Conservation (phyloP, 495 filamentous ascomycete genomes). For the Clavariopsis aquatica region DNA sequence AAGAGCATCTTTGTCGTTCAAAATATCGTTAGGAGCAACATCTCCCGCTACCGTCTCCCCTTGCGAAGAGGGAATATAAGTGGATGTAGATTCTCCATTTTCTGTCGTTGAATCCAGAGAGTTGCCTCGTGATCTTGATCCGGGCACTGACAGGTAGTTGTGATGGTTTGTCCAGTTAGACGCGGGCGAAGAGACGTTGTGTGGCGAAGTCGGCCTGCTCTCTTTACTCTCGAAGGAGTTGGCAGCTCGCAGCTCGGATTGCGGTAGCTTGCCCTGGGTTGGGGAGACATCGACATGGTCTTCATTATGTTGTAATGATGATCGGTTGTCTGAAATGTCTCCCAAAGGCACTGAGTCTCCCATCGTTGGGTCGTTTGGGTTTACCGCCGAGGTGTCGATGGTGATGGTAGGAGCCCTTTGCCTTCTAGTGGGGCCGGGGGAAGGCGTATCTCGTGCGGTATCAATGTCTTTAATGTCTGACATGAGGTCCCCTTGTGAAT, state of each 20-base stretch:
- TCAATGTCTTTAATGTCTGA: constrained; percentile 22
- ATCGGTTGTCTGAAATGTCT: constrained; percentile 20
- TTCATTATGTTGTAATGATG: constrained; percentile 21
- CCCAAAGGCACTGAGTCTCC: constrained; percentile 25
- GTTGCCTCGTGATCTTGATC: constrained; percentile 61
- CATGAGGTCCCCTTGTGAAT: constrained; percentile 24
- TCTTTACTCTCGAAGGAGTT: constrained; percentile 74
- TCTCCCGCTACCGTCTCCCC: constrained; percentile 45
- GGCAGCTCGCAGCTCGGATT: constrained; percentile 58
- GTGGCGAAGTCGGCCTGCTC: constrained; percentile 82
- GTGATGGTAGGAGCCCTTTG: constrained; percentile 41
- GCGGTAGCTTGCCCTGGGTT: constrained; percentile 42
- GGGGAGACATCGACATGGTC: constrained; percentile 18
- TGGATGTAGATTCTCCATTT: constrained; percentile 52
- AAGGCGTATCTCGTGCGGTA: constrained; percentile 30
- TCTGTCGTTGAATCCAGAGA: constrained; percentile 61
- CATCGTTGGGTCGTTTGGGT: constrained; percentile 30
- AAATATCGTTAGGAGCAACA: constrained; percentile 33
- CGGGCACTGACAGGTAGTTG: constrained; percentile 65
- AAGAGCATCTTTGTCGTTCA: constrained; percentile 61
- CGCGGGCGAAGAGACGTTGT: constrained; percentile 77
- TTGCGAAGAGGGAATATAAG: constrained; percentile 45
- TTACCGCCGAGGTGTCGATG: constrained; percentile 42
- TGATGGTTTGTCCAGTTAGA: constrained; percentile 55
- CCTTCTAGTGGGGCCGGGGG: constrained; percentile 36